These are phyloP conservation scores for Didymella lethalis DNA, from an alignment of 2,329 filamentous ascomycete genomes.

Conservation along the genomic window DNA sequence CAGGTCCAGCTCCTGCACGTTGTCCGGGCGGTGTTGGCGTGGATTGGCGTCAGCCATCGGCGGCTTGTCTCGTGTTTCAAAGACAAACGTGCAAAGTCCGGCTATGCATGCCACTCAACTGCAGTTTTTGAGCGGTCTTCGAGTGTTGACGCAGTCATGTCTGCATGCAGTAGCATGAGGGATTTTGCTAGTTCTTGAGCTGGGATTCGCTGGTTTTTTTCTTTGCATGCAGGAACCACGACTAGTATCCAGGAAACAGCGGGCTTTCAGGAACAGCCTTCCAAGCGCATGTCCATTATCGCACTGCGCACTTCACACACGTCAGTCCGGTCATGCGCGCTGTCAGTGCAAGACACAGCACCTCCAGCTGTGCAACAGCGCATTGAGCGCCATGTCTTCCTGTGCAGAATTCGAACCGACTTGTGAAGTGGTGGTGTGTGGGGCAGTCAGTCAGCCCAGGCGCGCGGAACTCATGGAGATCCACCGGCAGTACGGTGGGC, in stretches of 20 bases:
- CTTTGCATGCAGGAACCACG: constrained; percentile 20
- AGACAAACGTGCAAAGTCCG: constrained; percentile 19
- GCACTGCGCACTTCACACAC: constrained; percentile 9
- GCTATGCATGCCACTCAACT: constrained; percentile 20
- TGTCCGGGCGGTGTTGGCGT: constrained; percentile 22
- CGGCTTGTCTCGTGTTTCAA: constrained; percentile 22
- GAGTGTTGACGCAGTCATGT: constrained; percentile 16
- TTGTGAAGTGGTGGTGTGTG: constrained; percentile 17
- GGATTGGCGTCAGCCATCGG: constrained; percentile 19
- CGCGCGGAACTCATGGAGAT: constrained; percentile 17
- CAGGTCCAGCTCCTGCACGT: constrained; percentile 23
- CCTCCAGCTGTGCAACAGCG: constrained; percentile 15
- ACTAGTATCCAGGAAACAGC: constrained; percentile 8
- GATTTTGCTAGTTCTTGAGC: constrained; percentile 10
- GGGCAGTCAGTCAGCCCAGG: constrained; percentile 9
- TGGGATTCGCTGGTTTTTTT: constrained; percentile 15
- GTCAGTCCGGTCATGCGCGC: constrained; percentile 12
- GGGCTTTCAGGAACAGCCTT: constrained; percentile 13
- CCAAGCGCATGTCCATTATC: constrained; percentile 9
- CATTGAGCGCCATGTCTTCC: constrained; percentile 10
- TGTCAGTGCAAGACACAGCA: constrained; percentile 15
- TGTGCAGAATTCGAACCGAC: constrained; percentile 14
- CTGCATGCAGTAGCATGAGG: constrained; percentile 22
- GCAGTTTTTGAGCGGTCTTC: constrained; percentile 11
- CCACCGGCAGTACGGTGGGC: constrained; percentile 4